A percentile compares a stretch with the other conserved stretches of the same genome.
These are phyloP conservation scores for Giardia muris DNA, from an alignment of 208 protist species.

Conservation along the genomic window DNA sequence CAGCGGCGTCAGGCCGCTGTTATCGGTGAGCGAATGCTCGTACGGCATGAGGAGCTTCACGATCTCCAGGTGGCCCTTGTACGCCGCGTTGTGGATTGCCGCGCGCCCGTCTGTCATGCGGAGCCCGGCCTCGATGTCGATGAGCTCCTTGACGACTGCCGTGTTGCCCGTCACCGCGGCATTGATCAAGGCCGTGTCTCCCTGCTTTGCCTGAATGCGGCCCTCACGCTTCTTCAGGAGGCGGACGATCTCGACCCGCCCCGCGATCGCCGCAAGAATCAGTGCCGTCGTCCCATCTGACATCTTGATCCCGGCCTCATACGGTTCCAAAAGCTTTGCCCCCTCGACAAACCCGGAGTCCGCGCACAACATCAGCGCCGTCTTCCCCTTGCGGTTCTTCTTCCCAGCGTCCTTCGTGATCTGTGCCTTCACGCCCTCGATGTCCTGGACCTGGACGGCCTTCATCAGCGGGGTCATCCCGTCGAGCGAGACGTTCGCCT, in stretches of 20 bases:
- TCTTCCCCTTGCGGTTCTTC: not conserved
- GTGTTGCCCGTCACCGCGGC: not conserved
- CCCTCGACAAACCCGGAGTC: not conserved
- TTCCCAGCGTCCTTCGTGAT: not conserved
- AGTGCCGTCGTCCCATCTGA: not conserved
- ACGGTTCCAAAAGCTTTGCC: not conserved
- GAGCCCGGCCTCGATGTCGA: not conserved
- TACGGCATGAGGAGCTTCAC: not conserved
- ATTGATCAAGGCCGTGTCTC: not conserved
- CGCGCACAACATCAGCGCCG: not conserved
- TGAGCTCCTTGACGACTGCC: not conserved
- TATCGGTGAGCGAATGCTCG: not conserved
- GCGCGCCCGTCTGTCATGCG: not conserved
- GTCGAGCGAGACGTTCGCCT: not conserved
- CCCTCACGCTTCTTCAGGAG: not conserved
- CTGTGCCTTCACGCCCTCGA: not conserved
- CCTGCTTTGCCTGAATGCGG: not conserved
- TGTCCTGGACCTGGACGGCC: not conserved
- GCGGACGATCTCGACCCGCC: not conserved
- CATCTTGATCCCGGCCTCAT: conserved; percentile 1
- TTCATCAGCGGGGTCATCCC: not conserved
- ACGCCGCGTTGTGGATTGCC: not conserved
- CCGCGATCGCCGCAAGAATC: not conserved
- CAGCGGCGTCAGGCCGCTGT: not conserved
- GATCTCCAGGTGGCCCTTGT: not conserved